Evolutionary conservation across 2,329 filamentous ascomycete genomes (phyloP).

Genomic region (Conoideocrella luteorostrata): DNA sequence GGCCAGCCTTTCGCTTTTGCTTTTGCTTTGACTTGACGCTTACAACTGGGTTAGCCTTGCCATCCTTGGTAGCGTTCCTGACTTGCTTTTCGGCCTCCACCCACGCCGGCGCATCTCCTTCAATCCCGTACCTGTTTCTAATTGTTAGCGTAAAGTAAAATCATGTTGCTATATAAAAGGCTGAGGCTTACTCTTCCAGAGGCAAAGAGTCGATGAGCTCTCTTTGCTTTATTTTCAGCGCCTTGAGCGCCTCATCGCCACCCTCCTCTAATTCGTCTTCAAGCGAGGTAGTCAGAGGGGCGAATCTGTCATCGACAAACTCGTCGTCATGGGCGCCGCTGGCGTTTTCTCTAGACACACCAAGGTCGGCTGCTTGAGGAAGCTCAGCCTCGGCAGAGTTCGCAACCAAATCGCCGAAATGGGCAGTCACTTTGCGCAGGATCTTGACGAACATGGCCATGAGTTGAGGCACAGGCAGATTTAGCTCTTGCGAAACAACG

Average conservation of each 20-base stretch:
- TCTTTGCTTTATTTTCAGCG: conserved; percentile 71
- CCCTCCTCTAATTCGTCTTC: conserved; percentile 81
- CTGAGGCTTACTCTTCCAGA: conserved; percentile 55
- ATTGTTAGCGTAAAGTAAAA: conserved; percentile 4
- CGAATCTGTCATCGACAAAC: conserved; percentile 57
- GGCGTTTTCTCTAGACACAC: conserved; percentile 53
- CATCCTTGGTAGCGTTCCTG: conserved; percentile 45
- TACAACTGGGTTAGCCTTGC: conserved; percentile 58
- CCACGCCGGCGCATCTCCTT: conserved; percentile 56
- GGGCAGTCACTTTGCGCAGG: conserved; percentile 73
- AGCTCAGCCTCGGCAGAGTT: conserved; percentile 64
- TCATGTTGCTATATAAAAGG: background rate
- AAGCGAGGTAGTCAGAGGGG: conserved; percentile 63
- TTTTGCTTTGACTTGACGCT: conserved; percentile 81
- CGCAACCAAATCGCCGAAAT: conserved; percentile 71
- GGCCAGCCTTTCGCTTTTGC: conserved; percentile 65
- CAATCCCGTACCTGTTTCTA: conserved; percentile 53
- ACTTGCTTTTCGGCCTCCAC: conserved; percentile 72
- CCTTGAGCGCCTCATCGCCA: conserved; percentile 66
- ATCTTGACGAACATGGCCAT: conserved; percentile 98
- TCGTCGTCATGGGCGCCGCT: conserved; percentile 65
- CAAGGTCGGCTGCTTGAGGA: conserved; percentile 50
- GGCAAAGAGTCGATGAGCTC: conserved; percentile 87
- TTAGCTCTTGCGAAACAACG: conserved; percentile 70
- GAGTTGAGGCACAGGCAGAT: conserved; percentile 68